These are phyloP conservation scores for Chaetothyriales sp. DNA, from an alignment of 2,329 filamentous ascomycete species.

Conservation along the genomic window DNA sequence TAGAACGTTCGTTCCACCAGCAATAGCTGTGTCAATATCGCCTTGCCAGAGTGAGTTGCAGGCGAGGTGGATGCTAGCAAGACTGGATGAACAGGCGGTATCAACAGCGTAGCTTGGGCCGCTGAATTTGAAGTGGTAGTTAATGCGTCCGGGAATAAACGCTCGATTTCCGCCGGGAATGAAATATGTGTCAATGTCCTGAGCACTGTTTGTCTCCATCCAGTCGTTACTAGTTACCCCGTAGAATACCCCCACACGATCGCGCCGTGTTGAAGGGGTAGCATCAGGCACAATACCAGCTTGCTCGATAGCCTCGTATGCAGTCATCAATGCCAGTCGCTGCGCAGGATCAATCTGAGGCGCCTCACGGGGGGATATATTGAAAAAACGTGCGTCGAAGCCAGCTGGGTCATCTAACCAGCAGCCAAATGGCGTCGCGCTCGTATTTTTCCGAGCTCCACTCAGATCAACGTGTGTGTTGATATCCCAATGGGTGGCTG, in stretches of 20 bases:
- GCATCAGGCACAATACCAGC: constrained; percentile 62
- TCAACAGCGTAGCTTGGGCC: constrained; percentile 61
- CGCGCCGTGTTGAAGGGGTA: constrained; percentile 51
- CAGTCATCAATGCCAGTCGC: constrained; percentile 59
- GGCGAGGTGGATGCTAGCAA: constrained; percentile 56
- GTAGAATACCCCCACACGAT: constrained; percentile 59
- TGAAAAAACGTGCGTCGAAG: constrained; percentile 73
- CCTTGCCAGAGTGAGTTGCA: constrained; percentile 61
- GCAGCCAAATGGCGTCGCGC: constrained; percentile 64
- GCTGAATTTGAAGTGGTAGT: constrained; percentile 65
- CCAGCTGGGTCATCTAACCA: constrained; percentile 62
- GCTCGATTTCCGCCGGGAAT: constrained; percentile 50
- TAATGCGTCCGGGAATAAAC: constrained; percentile 50
- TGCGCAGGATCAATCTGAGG: constrained; percentile 72
- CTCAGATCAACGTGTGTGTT: constrained; percentile 57
- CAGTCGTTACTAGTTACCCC: constrained; percentile 65
- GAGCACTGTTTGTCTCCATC: constrained; percentile 58
- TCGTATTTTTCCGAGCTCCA: constrained; percentile 61
- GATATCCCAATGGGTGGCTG: constrained; percentile 59
- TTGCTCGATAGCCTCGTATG: constrained; percentile 72
- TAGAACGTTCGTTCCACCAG: constrained; percentile 64
- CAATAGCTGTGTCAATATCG: constrained; percentile 68
- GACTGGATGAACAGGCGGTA: constrained; percentile 64
- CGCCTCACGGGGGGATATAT: constrained; percentile 72
- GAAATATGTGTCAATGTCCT: constrained; percentile 58